Percentiles rank a stretch among this genome's conserved stretches.
Evolutionary conservation across 106 monocot species (phyloP).

Genomic region (Dactylorhiza incarnata): DNA sequence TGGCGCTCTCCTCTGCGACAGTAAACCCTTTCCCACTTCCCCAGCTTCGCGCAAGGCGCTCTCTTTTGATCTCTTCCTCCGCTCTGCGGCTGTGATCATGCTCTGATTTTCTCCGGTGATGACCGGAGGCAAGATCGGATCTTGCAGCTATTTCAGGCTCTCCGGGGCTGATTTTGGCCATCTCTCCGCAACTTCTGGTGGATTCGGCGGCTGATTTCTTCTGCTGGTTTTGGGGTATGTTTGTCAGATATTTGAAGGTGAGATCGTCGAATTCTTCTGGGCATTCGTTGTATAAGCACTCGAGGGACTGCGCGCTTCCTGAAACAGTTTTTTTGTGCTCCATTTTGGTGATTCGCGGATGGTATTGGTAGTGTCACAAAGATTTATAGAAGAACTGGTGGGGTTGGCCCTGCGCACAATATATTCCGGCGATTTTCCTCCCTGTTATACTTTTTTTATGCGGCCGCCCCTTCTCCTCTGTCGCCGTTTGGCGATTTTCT

Average conservation of each 20-base stretch:
- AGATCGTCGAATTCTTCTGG: conserved; percentile 41
- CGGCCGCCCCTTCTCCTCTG: too few relatives aligned
- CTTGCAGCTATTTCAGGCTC: conserved; percentile 10
- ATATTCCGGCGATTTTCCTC: too few relatives aligned
- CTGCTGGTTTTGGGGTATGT: conserved; percentile 3
- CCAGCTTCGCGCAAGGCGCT: not conserved
- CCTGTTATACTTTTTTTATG: too few relatives aligned
- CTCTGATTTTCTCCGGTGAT: not conserved
- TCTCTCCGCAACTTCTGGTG: not conserved
- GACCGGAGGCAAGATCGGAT: conserved; percentile 10
- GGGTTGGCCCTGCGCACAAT: too few relatives aligned
- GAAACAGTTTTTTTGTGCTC: conserved; percentile 13
- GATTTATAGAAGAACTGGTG: too few relatives aligned
- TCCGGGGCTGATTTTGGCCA: not conserved
- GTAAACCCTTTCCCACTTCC: not conserved
- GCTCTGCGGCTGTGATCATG: not conserved
- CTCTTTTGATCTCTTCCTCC: conserved; percentile 8
- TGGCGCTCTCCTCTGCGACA: not conserved
- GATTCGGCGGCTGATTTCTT: not conserved
- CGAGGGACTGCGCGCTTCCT: conserved; percentile 29
- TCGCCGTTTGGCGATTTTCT: too few relatives aligned
- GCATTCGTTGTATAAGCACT: conserved; percentile 33
- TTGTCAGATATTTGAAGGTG: conserved; percentile 33
- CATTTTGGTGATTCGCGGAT: conserved; percentile 10
- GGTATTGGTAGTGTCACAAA: too few relatives aligned